Evolutionary conservation across 768 basidiomycete species (phyloP), one percentile per base, ranked within the genome.

Genomic region (Boletus bicolor): DNA sequence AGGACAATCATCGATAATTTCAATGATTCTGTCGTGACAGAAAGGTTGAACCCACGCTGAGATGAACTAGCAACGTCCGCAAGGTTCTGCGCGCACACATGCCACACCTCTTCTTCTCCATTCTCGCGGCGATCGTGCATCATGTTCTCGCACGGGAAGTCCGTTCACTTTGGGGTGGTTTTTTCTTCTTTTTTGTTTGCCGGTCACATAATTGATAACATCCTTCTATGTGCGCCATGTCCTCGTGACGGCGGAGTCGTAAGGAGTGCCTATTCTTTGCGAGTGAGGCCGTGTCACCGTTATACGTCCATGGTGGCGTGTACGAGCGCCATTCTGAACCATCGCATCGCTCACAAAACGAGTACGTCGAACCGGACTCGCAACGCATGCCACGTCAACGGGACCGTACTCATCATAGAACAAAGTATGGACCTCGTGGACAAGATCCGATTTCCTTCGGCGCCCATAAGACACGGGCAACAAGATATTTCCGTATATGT

Each of bases 61-160:
- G 38, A 24, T 26, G 4, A 19, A n/a, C 11, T 34, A 14, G 10
- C 14, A n/a, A 7, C 41, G 41, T 12, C 21, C 12, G 19, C 15
- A 17, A 12, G 15, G 37, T 19, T 7, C 17, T 11, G 37, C 28
- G 8, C 3, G 7, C 14, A 47, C 28, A 21, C 34, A 28, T 14
- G 17, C 2, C 39, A 11, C 14, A 6, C 4, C n/a, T 5, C 21
- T 12, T 38, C 28, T 30, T 19, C 19, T 36, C 24, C 34, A 9
- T n/a, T n/a, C 9, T 14, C 39, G 6, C 58, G 59, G 59, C 59
- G 49, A 51, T 60, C 48, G n/a, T 6, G 21, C n/a, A 17, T 44
- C 44, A 34, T 34, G 28, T 28, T 28, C 28, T 28, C 28, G 28
- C 28, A 5, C 28, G 28, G 28, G 28, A 28, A 28, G 45, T 30